These are phyloP conservation scores for Alternaria arborescens DNA, from an alignment of 2,329 filamentous ascomycete species.

Conservation along the genomic window DNA sequence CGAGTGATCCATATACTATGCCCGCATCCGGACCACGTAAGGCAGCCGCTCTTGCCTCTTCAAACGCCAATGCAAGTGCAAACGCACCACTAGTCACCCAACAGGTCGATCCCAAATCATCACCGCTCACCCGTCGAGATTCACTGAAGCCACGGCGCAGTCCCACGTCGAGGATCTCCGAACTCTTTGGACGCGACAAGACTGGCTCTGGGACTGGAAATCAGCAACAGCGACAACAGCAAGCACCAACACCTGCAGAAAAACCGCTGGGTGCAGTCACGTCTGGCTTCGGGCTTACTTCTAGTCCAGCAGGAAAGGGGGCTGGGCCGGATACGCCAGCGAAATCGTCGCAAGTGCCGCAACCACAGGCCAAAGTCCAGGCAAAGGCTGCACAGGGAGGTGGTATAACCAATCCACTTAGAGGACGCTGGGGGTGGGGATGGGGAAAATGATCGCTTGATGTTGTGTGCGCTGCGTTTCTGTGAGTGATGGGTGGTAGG, in stretches of 20 bases:
- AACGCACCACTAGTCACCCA: not conserved
- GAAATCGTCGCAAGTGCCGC: not conserved
- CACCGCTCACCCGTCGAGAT: not conserved
- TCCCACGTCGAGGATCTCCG: not conserved
- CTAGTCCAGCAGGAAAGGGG: not conserved
- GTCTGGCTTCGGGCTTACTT: not conserved
- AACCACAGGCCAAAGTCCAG: not conserved
- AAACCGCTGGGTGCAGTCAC: not conserved
- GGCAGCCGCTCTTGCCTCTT: not conserved
- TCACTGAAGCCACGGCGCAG: not conserved
- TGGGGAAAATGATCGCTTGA: not conserved
- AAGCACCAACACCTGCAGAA: not conserved
- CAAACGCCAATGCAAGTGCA: not conserved
- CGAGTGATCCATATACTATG: not conserved
- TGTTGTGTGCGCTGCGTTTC: not conserved
- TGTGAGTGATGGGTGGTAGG: too few relatives aligned
- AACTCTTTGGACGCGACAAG: slow-evolving; percentile 2
- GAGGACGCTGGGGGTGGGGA: not conserved
- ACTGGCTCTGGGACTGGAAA: not conserved
- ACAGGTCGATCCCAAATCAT: not conserved
- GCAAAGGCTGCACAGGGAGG: not conserved
- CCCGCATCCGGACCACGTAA: not conserved
- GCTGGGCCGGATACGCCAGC: not conserved
- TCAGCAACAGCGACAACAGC: not conserved
- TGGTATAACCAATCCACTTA: not conserved